A percentile compares a stretch with the other conserved stretches of the same genome.
Evolutionary conservation across 148 eudicot species (phyloP).

Genomic region (Persicaria tinctoria): DNA sequence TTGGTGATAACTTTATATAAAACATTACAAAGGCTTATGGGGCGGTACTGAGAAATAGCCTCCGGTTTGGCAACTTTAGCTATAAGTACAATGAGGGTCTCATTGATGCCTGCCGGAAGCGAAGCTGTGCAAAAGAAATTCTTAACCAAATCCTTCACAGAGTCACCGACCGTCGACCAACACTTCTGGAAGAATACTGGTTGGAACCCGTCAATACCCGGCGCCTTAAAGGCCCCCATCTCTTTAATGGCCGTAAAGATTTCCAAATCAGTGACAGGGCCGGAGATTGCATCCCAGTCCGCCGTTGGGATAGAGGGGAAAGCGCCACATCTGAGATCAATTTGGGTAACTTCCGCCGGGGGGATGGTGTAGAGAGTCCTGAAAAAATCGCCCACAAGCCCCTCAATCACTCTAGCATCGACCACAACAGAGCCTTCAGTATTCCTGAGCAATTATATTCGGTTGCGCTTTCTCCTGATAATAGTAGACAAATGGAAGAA

Average conservation of each 20-base stretch:
- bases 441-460: not conserved
- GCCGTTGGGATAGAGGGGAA: not conserved
- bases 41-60: not conserved
- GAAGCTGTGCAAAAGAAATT: not conserved
- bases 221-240: not conserved
- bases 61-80: not conserved
- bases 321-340: not conserved
- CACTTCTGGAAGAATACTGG: not conserved
- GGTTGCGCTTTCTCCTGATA: not conserved
- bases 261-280: not conserved
- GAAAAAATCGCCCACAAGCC: not conserved
- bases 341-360: not conserved
- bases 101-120: not conserved
- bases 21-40: not conserved
- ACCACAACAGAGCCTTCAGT: not conserved
- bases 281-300: rapidly evolving
- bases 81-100: not conserved
- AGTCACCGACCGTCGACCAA: not conserved
- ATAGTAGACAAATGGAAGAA: not conserved
- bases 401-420: not conserved
- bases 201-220: not conserved
- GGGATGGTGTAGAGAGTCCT: not conserved
- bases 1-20: too few relatives aligned
- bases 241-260: not conserved
- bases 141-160: not conserved